These are phyloP conservation scores for Nepenthes alata DNA, from an alignment of 179 eudicot genomes.

Conservation along the genomic window DNA sequence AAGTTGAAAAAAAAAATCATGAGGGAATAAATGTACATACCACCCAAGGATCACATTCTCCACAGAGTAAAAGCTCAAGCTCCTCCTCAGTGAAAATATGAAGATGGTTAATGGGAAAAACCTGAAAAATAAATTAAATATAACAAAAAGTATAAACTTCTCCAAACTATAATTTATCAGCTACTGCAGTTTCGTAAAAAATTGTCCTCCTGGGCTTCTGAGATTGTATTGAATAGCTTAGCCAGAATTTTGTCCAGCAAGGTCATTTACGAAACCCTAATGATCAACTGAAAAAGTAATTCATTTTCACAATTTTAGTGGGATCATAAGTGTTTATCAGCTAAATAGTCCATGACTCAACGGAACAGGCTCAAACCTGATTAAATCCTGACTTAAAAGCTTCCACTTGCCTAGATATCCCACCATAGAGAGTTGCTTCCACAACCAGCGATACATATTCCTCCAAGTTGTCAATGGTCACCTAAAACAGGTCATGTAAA, in stretches of 20 bases:
- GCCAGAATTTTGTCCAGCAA: too few species aligned
- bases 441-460: slow-evolving; percentile 54
- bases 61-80: slow-evolving; percentile 74
- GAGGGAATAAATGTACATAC: slow-evolving; percentile 31
- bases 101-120: slow-evolving; percentile 57
- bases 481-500: slow-evolving; percentile 29
- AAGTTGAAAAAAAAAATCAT: background rate
- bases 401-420: slow-evolving; percentile 74
- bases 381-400: slow-evolving; percentile 83
- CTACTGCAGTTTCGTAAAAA: too few species aligned
- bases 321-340: too few species aligned
- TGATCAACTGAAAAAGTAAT: too few species aligned
- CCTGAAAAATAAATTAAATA: slow-evolving; percentile 30
- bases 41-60: slow-evolving; percentile 71
- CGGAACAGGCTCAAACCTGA: slow-evolving; percentile 38
- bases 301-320: background rate
- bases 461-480: slow-evolving; percentile 55
- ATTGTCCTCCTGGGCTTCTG: too few species aligned
- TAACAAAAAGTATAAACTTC: background rate
- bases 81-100: slow-evolving; percentile 75
- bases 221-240: too few species aligned
- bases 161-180: too few species aligned
- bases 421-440: slow-evolving; percentile 76
- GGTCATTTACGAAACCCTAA: too few species aligned
- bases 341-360: background rate